A percentile compares a stretch with the other conserved stretches of the same genome.
These are phyloP conservation scores for Dillenia suffruticosa DNA, from an alignment of 164 flowering plant genomes.

Conservation along the genomic window DNA sequence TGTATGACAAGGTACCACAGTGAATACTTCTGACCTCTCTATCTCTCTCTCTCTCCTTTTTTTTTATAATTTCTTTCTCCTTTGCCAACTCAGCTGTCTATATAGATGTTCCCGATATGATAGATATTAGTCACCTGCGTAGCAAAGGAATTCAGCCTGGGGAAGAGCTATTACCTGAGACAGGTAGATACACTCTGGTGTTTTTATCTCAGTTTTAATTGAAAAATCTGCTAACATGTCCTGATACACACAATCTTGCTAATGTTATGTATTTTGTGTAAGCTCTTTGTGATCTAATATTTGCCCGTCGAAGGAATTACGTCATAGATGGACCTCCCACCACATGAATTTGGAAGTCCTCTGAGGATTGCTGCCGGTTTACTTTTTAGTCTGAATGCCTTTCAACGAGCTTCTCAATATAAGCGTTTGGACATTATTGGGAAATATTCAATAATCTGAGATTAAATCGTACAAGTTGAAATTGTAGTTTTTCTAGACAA, in stretches of 20 bases:
- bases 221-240: background rate
- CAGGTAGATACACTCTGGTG: slow-evolving; percentile 34
- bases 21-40: background rate
- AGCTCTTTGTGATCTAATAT: no score
- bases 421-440: no score
- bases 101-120: slow-evolving; percentile 89
- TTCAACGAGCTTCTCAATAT: no score
- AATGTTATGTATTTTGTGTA: slow-evolving; percentile 1
- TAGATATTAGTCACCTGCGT: slow-evolving; percentile 91
- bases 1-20: no score
- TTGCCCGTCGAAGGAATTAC: no score
- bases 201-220: background rate
- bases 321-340: no score
- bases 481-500: no score
- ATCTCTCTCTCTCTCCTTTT: background rate
- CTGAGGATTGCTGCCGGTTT: no score
- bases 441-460: no score
- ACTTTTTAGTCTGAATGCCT: no score
- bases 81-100: slow-evolving; percentile 69
- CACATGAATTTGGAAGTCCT: no score
- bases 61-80: slow-evolving; percentile 2
- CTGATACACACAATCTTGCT: background rate
- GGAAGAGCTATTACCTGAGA: slow-evolving; percentile 90
- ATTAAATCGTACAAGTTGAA: no score
- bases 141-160: slow-evolving; percentile 94